These are phyloP conservation scores for Uncinocarpus reesii DNA, from an alignment of 2,329 filamentous ascomycete genomes.

Conservation along the genomic window DNA sequence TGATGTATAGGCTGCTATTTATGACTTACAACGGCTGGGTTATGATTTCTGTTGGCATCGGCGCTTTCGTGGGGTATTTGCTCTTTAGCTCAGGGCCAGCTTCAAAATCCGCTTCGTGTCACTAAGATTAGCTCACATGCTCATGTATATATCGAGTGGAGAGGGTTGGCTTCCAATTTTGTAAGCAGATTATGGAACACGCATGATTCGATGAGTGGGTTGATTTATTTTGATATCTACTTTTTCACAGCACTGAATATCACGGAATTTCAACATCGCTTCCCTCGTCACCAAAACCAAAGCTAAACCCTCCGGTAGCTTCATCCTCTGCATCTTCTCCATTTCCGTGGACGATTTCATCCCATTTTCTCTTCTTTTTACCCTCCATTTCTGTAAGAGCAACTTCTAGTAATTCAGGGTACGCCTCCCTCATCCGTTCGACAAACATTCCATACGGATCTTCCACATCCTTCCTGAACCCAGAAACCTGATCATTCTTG, in stretches of 20 bases:
- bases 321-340: slow-evolving; percentile 32
- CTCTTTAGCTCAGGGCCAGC: slow-evolving; percentile 63
- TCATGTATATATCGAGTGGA: not conserved
- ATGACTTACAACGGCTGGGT: slow-evolving; percentile 99
- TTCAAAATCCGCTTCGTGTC: slow-evolving; percentile 82
- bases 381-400: slow-evolving; percentile 56
- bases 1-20: slow-evolving; percentile 68
- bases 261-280: slow-evolving; percentile 44
- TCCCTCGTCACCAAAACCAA: slow-evolving; percentile 52
- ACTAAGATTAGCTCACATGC: slow-evolving; percentile 43
- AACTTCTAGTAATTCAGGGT: slow-evolving; percentile 58
- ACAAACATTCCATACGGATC: slow-evolving; percentile 70
- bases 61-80: slow-evolving; percentile 80
- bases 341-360: slow-evolving; percentile 56
- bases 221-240: too few species aligned
- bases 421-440: slow-evolving; percentile 50
- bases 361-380: slow-evolving; percentile 72
- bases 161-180: not conserved
- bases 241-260: too few species aligned
- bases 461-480: slow-evolving; percentile 61
- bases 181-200: not conserved
- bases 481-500: slow-evolving; percentile 75
- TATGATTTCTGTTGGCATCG: slow-evolving; percentile 82
- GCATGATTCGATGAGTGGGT: not conserved
- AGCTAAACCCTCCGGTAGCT: slow-evolving; percentile 47